Evolutionary conservation across 208 protist genomes (phyloP).

Genomic region (Trypanosomatidae sp.): DNA sequence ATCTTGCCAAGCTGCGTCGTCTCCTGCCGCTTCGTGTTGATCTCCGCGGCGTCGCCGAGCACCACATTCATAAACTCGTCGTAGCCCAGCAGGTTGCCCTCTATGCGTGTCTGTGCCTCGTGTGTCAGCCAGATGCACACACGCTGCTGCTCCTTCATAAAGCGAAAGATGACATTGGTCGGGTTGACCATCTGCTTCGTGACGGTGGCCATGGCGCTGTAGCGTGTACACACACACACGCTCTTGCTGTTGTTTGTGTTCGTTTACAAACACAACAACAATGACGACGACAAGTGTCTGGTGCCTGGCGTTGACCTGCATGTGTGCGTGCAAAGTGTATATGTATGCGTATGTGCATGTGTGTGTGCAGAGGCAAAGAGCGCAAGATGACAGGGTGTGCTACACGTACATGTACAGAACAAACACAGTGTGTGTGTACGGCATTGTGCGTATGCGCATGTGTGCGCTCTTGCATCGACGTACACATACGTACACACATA

Average conservation of each 20-base stretch:
- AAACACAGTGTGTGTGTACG: too few species aligned
- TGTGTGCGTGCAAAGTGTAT: too few species aligned
- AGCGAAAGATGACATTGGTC: constrained; percentile 47
- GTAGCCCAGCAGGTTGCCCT: constrained; percentile 79
- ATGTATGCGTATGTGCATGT: too few species aligned
- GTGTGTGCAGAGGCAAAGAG: too few species aligned
- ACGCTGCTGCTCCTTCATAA: constrained; percentile 58
- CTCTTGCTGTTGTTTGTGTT: not conserved
- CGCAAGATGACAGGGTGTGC: too few species aligned
- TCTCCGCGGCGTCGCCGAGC: constrained; percentile 78
- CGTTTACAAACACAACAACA: too few species aligned
- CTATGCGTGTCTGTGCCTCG: constrained; percentile 61
- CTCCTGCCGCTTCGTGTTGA: constrained; percentile 59
- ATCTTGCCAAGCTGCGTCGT: constrained; percentile 67
- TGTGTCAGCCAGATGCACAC: constrained; percentile 83
- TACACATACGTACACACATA: too few species aligned
- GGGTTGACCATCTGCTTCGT: constrained; percentile 82
- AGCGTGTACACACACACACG: constrained; percentile 9
- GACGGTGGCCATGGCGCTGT: constrained; percentile 11
- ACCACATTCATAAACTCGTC: constrained; percentile 93
- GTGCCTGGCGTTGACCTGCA: too few species aligned
- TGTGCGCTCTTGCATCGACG: too few species aligned
- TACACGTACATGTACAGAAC: too few species aligned
- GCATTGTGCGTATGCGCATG: too few species aligned
- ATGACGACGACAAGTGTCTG: too few species aligned